These are phyloP conservation scores for Limnanthes douglasii DNA, from an alignment of 345 rosid genomes.

Conservation along the genomic window DNA sequence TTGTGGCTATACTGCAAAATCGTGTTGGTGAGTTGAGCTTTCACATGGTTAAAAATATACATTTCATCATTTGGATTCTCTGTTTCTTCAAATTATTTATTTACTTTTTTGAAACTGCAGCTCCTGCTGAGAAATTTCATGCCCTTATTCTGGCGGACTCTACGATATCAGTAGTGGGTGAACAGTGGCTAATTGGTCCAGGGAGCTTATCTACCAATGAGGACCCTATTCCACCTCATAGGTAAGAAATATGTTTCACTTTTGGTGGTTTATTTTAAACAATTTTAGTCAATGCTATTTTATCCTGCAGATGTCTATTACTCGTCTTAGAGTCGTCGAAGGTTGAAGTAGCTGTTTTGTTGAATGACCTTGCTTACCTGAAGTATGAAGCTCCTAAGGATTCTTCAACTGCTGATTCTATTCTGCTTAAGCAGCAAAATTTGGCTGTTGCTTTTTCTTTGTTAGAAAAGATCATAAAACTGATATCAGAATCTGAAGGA, in stretches of 20 bases:
- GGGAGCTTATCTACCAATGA: slow-evolving; percentile 30
- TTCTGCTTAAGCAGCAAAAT: slow-evolving; percentile 43
- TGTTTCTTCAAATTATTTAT: no score
- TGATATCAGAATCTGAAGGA: slow-evolving; percentile 34
- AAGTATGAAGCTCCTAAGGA: slow-evolving; percentile 67
- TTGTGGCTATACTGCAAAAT: slow-evolving; percentile 68
- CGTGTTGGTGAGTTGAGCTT: slow-evolving; percentile 65
- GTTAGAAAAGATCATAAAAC: slow-evolving; percentile 66
- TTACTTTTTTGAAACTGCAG: slow-evolving; percentile 24
- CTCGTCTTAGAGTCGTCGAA: slow-evolving; percentile 75
- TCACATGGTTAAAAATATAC: no score
- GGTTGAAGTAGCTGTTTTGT: slow-evolving; percentile 76
- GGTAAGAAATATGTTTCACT: slow-evolving; percentile 20
- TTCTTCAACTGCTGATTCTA: slow-evolving; percentile 29
- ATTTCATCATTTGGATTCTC: slow-evolving; percentile 5
- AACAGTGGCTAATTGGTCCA: slow-evolving; percentile 53
- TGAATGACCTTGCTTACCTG: slow-evolving; percentile 70
- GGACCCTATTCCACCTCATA: slow-evolving; percentile 42
- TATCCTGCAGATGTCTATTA: slow-evolving; percentile 55
- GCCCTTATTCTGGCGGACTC: slow-evolving; percentile 78
- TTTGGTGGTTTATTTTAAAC: not conserved
- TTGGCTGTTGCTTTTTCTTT: slow-evolving; percentile 54
- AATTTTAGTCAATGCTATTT: slow-evolving; percentile 2
- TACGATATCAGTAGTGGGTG: slow-evolving; percentile 47
- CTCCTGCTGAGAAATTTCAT: slow-evolving; percentile 65